A percentile compares a stretch with the other conserved stretches of the same genome.
phyloP scores from a whole-genome alignment of 305 asterid genomes.

The Rubia tinctorum region DNA sequence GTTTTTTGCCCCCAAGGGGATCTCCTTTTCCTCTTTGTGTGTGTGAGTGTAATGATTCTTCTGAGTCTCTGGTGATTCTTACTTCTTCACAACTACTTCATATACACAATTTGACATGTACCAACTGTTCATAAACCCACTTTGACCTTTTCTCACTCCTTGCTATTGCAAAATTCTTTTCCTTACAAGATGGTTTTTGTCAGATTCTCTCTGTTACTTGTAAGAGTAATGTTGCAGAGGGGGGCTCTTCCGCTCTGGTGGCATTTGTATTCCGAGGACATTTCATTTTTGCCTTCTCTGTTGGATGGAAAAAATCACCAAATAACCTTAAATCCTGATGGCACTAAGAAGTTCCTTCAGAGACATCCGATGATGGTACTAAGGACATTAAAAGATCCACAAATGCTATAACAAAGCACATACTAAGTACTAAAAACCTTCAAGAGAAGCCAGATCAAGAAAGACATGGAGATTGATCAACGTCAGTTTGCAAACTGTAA shows the following conservation, averaged over 20 bases:
- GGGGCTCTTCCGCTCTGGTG: background rate
- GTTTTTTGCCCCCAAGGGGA: slow-evolving; percentile 1
- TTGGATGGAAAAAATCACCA: background rate
- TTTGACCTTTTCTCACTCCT: background rate
- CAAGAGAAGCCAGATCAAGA: background rate
- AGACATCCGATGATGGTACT: no score
- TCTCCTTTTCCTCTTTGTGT: slow-evolving; percentile 10
- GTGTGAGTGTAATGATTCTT: slow-evolving; percentile 15
- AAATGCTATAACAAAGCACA: background rate
- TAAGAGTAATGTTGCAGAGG: no score
- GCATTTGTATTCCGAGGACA: background rate
- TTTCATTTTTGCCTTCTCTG: background rate
- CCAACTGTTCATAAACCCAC: slow-evolving; percentile 27
- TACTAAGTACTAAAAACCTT: no score
- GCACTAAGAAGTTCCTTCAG: no score
- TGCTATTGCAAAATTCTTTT: background rate
- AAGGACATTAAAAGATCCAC: background rate
- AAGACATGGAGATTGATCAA: background rate
- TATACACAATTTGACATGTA: slow-evolving; percentile 16
- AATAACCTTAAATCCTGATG: background rate
- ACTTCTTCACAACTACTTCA: background rate
- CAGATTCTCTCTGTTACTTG: no score
- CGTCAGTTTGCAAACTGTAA: background rate
- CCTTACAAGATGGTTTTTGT: background rate
- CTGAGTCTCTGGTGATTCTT: slow-evolving; percentile 8